Conservation (phyloP, 2,329 filamentous ascomycete genomes). For the Sporothrix pseudoabietina region DNA sequence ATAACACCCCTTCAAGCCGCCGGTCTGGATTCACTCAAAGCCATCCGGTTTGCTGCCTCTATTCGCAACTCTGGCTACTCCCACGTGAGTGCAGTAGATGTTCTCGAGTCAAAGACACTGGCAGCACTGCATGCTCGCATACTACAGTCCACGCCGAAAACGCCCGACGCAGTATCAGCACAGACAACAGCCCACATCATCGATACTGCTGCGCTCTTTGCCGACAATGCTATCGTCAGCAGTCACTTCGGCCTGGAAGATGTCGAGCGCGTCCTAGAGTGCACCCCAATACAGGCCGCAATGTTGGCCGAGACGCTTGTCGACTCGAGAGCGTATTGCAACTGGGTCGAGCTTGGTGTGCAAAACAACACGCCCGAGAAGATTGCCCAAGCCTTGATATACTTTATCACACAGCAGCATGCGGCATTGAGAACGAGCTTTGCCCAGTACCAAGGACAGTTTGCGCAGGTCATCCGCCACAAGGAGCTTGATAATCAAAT, state of each 20-base stretch:
- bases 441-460: conserved; percentile 53
- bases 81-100: conserved; percentile 57
- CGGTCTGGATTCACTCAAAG: conserved; percentile 48
- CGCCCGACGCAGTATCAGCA: neutral
- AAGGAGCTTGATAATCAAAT: conserved; percentile 50
- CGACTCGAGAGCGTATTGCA: conserved; percentile 69
- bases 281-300: conserved; percentile 72
- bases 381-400: conserved; percentile 53
- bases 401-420: conserved; percentile 62
- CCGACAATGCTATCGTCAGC: conserved; percentile 32
- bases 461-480: conserved; percentile 67
- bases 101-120: conserved; percentile 60
- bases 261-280: conserved; percentile 46
- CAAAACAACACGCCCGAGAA: conserved; percentile 42
- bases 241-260: neutral
- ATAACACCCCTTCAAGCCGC: conserved; percentile 40
- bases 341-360: conserved; percentile 70
- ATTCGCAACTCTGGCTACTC: conserved; percentile 60
- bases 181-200: neutral
- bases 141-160: neutral
- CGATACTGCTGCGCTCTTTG: neutral
- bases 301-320: conserved; percentile 76
- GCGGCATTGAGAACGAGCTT: conserved; percentile 77
- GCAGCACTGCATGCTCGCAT: conserved; percentile 36
- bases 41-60: conserved; percentile 60